These are phyloP conservation scores for Lactarius evosmus DNA, from an alignment of 768 basidiomycete species.

Conservation along the genomic window DNA sequence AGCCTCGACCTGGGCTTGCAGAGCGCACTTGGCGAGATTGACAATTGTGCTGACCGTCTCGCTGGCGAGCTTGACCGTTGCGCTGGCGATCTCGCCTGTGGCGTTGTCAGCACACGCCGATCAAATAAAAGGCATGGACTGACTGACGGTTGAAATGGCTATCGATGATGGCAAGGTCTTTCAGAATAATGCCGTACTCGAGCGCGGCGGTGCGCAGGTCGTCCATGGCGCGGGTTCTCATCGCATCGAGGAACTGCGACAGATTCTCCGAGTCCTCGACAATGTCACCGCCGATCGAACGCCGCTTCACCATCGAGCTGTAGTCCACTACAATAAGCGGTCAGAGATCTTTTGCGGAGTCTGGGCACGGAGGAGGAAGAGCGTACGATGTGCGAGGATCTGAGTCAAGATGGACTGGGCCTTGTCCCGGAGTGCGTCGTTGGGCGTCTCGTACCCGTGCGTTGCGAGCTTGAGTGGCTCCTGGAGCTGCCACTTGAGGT, in stretches of 20 bases:
- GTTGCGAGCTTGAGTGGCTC: conserved; percentile 65
- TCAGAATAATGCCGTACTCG: conserved; percentile 80
- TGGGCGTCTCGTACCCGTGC: conserved; percentile 82
- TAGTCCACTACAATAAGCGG: conserved; percentile 43
- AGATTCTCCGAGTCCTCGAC: conserved; percentile 69
- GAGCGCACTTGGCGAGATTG: conserved; percentile 75
- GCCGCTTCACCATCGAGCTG: conserved; percentile 70
- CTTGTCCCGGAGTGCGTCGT: conserved; percentile 74
- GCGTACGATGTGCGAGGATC: conserved; percentile 73
- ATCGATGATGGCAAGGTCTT: conserved; percentile 85
- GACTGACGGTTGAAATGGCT: conserved; percentile 72
- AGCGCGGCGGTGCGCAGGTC: conserved; percentile 78
- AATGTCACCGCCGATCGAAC: conserved; percentile 72
- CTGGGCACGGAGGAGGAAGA: conserved; percentile 35
- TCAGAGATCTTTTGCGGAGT: conserved; percentile 8
- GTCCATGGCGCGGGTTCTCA: conserved; percentile 81
- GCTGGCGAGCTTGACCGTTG: conserved; percentile 86
- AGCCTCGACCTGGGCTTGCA: conserved; percentile 86
- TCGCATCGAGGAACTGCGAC: conserved; percentile 76
- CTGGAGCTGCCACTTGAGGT: conserved; percentile 69
- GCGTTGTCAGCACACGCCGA: neutral
- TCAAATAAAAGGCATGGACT: neutral
- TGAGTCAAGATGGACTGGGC: conserved; percentile 85
- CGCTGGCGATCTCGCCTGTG: conserved; percentile 67
- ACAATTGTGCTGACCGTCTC: too few relatives aligned